A percentile compares a stretch with the other conserved stretches of the same genome.
Evolutionary conservation across 768 basidiomycete genomes (phyloP).

Genomic region (Cystobasidium tubakii): DNA sequence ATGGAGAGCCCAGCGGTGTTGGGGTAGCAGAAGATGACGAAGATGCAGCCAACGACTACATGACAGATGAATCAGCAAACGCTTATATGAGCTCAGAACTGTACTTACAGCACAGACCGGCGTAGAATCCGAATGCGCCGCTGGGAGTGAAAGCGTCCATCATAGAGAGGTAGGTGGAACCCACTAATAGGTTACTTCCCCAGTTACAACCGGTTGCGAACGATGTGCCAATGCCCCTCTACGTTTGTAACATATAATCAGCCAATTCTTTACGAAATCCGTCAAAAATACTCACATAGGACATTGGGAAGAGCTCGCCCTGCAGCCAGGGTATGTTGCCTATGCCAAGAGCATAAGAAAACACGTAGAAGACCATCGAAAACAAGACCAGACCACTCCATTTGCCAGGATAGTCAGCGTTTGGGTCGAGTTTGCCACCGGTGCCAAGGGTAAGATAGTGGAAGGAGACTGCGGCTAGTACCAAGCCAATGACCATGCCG

Average conservation of each 20-base stretch:
- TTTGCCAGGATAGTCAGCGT: conserved; percentile 57
- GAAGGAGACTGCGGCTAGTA: conserved; percentile 50
- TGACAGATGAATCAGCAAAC: conserved; percentile 23
- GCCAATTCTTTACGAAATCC: no score
- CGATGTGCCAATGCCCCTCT: conserved; percentile 68
- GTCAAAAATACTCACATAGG: conserved; percentile 52
- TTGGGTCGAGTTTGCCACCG: conserved; percentile 59
- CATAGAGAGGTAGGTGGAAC: conserved; percentile 71
- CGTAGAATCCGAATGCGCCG: conserved; percentile 45
- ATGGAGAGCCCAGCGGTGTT: conserved; percentile 64
- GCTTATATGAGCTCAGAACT: neutral
- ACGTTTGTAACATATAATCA: conserved; percentile 48
- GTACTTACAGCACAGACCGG: conserved; percentile 33
- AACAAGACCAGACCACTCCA: conserved; percentile 68
- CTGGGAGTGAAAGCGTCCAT: conserved; percentile 54
- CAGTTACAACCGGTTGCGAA: conserved; percentile 72
- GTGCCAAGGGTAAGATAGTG: conserved; percentile 59
- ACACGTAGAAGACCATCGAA: conserved; percentile 77
- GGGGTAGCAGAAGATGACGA: conserved; percentile 66
- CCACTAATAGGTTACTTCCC: conserved; percentile 47
- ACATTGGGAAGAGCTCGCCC: conserved; percentile 72
- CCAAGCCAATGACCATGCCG: conserved; percentile 65
- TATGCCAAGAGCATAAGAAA: conserved; percentile 60
- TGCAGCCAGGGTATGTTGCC: conserved; percentile 66
- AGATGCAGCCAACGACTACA: conserved; percentile 54